phyloP scores from a whole-genome alignment of 2,329 filamentous ascomycete species.

The Niveomyces coronatus region DNA sequence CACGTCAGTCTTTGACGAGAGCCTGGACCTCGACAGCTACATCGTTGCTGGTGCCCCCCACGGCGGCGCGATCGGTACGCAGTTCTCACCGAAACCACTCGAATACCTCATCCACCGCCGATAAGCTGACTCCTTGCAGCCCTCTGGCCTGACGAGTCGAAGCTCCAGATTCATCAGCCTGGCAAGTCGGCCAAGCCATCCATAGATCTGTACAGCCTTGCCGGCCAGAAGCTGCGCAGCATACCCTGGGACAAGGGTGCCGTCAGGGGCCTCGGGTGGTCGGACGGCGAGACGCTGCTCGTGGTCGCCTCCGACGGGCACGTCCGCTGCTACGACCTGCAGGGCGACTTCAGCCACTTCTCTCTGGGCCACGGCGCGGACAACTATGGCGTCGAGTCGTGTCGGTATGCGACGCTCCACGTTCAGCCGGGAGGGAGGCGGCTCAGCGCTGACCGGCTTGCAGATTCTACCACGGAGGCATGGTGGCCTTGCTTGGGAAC shows the following conservation, averaged over 20 bases:
- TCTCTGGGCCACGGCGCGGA: constrained; percentile 84
- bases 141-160: constrained; percentile 78
- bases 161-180: constrained; percentile 68
- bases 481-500: constrained; percentile 83
- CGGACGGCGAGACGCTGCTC: constrained; percentile 84
- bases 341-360: constrained; percentile 91
- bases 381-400: constrained; percentile 77
- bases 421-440: not conserved
- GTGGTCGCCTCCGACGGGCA: constrained; percentile 84
- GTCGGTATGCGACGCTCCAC: constrained; percentile 39
- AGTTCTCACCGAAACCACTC: constrained; percentile 16
- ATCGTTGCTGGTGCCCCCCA: constrained; percentile 85
- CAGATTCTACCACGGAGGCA: constrained; percentile 78
- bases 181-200: constrained; percentile 63
- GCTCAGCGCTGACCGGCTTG: constrained; percentile 10
- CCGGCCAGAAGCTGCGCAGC: constrained; percentile 75
- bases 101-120: not conserved
- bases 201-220: constrained; percentile 90
- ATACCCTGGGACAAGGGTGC: constrained; percentile 87
- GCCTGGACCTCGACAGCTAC: constrained; percentile 92
- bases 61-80: constrained; percentile 88
- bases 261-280: constrained; percentile 89
- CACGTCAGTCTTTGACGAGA: constrained; percentile 83
- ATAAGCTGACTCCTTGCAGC: constrained; percentile 39
- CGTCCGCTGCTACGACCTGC: constrained; percentile 84